Base-by-base conservation (phyloP, 768 basidiomycete species). In the Amanita exitialis region DNA sequence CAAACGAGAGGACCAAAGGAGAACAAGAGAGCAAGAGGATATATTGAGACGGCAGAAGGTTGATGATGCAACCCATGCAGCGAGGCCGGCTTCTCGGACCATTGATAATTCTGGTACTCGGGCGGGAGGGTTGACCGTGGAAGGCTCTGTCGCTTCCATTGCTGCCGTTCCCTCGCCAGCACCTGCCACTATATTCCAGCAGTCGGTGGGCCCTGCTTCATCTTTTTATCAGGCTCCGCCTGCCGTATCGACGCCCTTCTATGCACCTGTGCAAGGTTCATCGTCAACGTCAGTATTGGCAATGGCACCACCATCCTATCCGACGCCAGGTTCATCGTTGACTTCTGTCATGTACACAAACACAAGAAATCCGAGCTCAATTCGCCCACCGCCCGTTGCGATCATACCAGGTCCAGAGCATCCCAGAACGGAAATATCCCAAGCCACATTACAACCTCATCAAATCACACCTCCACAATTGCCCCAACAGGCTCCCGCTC, bases 31-130 rank as follows among this genome's bases (percentile, higher is more conserved):
- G 51, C 76, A 81, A 50, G 78, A 79, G 8, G 80, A 73, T 0
- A 80, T 85, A 52, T 52, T 69, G 6, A 69, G 68, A 38, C 68
- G 83, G 45, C 83, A 84, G 58, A 75, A 75, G 58, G 76, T 78
- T 6, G 76, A 81, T 12, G 66, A 71, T 12, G 71, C 72, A 27
- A 76, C 76, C 32, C 71, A 70, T 35, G 64, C 66, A 30, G 68
- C 71, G 44, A 68, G 76, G 46, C 67, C 70, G 52, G 64, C 61
- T 32, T 53, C 66, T 38, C 57, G 60, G 30, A 58, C 58, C 35
- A 56, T 58, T 27, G 65, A 66, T 42, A 56, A 59, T 28, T 50
- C 58, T 30, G 58, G 34, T 39, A 4, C 28, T 36, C 37, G 49
- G 12, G 16, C 18, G 13, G 38, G 39, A 20, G 16, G n/a, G 6